Conservation (phyloP, 129 eudicot species). For the Helianthus tuberosus region DNA sequence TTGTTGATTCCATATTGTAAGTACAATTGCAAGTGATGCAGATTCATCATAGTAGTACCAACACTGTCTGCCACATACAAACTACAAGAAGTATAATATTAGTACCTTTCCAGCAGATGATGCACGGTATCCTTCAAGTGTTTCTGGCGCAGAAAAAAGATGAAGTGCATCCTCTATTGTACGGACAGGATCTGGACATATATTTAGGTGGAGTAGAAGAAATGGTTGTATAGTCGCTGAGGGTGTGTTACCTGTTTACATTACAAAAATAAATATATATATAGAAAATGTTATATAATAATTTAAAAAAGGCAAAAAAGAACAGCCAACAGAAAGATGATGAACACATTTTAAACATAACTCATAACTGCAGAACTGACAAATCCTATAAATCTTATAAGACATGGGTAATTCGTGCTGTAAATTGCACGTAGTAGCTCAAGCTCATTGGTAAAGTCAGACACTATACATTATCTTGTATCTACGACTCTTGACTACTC, state of each 20-base stretch:
- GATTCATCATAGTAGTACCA: not conserved
- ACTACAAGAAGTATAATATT: not conserved
- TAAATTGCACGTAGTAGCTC: not conserved
- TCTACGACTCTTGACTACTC: not conserved
- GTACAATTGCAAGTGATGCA: not conserved
- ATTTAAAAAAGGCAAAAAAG: not conserved
- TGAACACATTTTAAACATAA: not conserved
- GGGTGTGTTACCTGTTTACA: constrained; percentile 71
- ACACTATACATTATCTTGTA: not conserved
- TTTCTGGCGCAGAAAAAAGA: constrained; percentile 75
- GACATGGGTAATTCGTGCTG: not conserved
- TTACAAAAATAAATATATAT: not conserved
- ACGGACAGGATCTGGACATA: constrained; percentile 66
- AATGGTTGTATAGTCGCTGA: constrained; percentile 87
- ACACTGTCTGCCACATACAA: not conserved
- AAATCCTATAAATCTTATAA: not conserved
- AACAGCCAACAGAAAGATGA: not conserved
- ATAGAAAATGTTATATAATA: constrained; percentile 9
- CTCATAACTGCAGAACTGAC: constrained; percentile 7
- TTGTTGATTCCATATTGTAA: not conserved
- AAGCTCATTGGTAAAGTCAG: not conserved
- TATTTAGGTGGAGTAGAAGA: constrained; percentile 82
- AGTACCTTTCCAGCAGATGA: constrained; percentile 70
- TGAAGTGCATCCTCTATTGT: constrained; percentile 79
- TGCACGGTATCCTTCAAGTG: constrained; percentile 80